Evolutionary conservation across 2,329 filamentous ascomycete genomes (phyloP).

Genomic region (Meredithiella fracta): DNA sequence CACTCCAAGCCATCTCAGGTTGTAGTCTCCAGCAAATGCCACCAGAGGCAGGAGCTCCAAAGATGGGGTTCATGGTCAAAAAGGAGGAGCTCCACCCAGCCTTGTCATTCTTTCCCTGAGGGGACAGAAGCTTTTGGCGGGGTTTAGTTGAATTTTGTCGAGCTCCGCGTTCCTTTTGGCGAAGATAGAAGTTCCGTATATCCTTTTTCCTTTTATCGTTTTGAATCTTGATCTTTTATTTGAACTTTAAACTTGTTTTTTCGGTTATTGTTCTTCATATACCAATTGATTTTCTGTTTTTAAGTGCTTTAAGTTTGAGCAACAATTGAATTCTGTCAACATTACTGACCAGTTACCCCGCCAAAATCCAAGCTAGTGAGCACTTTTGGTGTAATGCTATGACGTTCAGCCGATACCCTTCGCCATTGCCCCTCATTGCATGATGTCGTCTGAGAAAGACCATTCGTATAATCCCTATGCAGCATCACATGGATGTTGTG

Average conservation of each 20-base stretch:
- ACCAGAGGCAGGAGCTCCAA: neutral
- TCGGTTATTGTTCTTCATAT: neutral
- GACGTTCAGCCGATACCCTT: too few relatives aligned
- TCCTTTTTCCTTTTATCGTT: neutral
- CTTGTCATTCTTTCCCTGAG: neutral
- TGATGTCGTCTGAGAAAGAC: too few relatives aligned
- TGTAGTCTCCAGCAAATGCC: neutral
- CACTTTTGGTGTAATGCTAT: neutral
- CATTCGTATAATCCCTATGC: too few relatives aligned
- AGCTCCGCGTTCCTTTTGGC: neutral
- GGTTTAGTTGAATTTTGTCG: neutral
- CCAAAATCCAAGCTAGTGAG: neutral
- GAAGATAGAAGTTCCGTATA: neutral
- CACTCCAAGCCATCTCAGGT: neutral
- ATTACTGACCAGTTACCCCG: neutral
- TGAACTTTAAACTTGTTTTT: neutral
- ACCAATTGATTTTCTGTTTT: neutral
- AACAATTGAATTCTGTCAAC: neutral
- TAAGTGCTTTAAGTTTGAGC: neutral
- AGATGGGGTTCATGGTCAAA: neutral
- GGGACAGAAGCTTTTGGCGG: neutral
- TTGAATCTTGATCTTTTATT: neutral
- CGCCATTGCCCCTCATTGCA: too few relatives aligned
- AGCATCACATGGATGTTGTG: too few relatives aligned
- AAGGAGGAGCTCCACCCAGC: neutral